A percentile compares a stretch with the other conserved stretches of the same genome.
Evolutionary conservation across 2,329 filamentous ascomycete genomes (phyloP).

Genomic region (Fusarium piperis): DNA sequence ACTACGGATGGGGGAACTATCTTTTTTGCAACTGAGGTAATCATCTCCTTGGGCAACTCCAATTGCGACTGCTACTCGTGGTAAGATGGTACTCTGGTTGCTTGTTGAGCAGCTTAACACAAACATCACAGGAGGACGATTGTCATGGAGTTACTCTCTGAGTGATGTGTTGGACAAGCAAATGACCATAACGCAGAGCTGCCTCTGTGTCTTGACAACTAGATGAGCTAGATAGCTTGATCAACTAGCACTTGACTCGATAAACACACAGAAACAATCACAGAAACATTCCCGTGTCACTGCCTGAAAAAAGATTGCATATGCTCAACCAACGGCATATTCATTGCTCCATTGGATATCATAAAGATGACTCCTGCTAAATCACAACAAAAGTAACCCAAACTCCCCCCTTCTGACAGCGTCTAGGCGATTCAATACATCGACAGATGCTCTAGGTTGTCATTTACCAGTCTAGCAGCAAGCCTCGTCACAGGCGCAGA

Average conservation of each 20-base stretch:
- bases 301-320: not conserved
- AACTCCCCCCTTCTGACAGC: slow-evolving; percentile 13
- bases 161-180: not conserved
- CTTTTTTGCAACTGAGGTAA: not conserved
- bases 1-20: not conserved
- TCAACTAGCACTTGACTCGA: not conserved
- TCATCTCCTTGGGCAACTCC: not conserved
- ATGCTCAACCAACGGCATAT: not conserved
- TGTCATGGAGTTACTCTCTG: not conserved
- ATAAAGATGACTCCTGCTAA: not conserved
- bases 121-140: not conserved
- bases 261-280: not conserved
- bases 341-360: slow-evolving; percentile 5
- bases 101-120: not conserved
- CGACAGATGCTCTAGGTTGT: not conserved
- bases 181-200: not conserved
- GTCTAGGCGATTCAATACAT: not conserved
- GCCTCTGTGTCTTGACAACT: not conserved
- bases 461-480: slow-evolving; percentile 48
- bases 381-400: slow-evolving; percentile 4
- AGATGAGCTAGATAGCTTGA: not conserved
- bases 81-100: not conserved
- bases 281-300: too few relatives aligned
- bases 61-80: not conserved
- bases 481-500: slow-evolving; percentile 55